phyloP scores from a whole-genome alignment of 371 early-diverging fungal species.

The Mortierella sp. region DNA sequence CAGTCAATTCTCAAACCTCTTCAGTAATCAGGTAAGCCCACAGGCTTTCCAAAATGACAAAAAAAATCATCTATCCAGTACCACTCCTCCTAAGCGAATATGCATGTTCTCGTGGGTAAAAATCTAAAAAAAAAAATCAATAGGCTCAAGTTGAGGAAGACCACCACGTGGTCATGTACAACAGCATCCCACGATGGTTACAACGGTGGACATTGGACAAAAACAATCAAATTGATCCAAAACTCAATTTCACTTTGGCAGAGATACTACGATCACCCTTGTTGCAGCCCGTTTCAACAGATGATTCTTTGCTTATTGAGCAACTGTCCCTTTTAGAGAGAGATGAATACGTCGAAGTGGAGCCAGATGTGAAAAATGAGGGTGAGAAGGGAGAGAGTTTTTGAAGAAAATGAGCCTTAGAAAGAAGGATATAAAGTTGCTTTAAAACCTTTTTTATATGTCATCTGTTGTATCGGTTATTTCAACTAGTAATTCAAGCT shows the following conservation, averaged over 20 bases:
- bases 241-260: conserved; percentile 26
- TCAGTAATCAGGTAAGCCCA: conserved; percentile 38
- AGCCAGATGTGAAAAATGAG: background rate
- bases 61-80: background rate
- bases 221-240: conserved; percentile 25
- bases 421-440: background rate
- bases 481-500: too few relatives aligned
- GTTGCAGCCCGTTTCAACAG: conserved; percentile 12
- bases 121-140: background rate
- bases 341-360: background rate
- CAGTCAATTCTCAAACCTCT: conserved; percentile 43
- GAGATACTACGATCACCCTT: conserved; percentile 17
- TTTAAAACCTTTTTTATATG: too few relatives aligned
- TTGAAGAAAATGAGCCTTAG: background rate
- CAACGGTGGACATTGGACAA: conserved; percentile 49
- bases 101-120: background rate
- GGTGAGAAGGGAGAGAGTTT: background rate
- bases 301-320: background rate
- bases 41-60: background rate
- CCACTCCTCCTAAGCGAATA: background rate
- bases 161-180: conserved; percentile 46
- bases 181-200: conserved; percentile 46
- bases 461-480: too few relatives aligned
- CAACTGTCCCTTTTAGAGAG: conserved; percentile 1
- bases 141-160: conserved; percentile 43